phyloP scores from a whole-genome alignment of 441 rosid species.

The Cnidoscolus chayamansa region DNA sequence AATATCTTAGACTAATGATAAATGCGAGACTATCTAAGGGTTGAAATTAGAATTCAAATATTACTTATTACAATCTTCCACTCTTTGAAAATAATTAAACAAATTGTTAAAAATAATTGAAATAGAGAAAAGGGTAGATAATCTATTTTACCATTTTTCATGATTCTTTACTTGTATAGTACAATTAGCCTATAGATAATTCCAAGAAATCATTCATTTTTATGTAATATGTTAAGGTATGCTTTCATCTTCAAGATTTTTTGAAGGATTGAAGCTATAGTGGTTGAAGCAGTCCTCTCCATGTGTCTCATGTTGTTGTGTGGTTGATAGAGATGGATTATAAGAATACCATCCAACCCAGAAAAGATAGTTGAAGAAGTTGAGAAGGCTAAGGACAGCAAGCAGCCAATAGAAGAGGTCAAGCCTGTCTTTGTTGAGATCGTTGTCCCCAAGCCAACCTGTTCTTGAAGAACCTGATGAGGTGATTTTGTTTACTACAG shows the following conservation, averaged over 20 bases:
- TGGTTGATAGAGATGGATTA: slow-evolving; percentile 27
- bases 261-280: slow-evolving; percentile 27
- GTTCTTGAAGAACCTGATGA: slow-evolving; percentile 29
- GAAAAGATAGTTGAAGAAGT: slow-evolving; percentile 65
- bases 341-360: slow-evolving; percentile 63
- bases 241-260: slow-evolving; percentile 32
- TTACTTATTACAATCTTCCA: too few relatives aligned
- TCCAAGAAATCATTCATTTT: background rate
- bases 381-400: slow-evolving; percentile 67
- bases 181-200: slow-evolving; percentile 17
- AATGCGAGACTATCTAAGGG: too few relatives aligned
- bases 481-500: slow-evolving; percentile 66
- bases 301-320: background rate
- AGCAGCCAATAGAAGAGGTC: slow-evolving; percentile 83
- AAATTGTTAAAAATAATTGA: too few relatives aligned
- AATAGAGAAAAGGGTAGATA: background rate
- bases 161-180: slow-evolving; percentile 7
- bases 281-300: slow-evolving; percentile 19
- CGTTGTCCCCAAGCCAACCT: slow-evolving; percentile 77
- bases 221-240: slow-evolving; percentile 20
- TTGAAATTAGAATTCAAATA: too few relatives aligned
- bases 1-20: too few relatives aligned
- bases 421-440: slow-evolving; percentile 75
- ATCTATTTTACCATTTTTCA: background rate
- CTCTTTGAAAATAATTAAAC: too few relatives aligned